phyloP scores from a whole-genome alignment of 306 rosid genomes.

The Glycine latifolia region DNA sequence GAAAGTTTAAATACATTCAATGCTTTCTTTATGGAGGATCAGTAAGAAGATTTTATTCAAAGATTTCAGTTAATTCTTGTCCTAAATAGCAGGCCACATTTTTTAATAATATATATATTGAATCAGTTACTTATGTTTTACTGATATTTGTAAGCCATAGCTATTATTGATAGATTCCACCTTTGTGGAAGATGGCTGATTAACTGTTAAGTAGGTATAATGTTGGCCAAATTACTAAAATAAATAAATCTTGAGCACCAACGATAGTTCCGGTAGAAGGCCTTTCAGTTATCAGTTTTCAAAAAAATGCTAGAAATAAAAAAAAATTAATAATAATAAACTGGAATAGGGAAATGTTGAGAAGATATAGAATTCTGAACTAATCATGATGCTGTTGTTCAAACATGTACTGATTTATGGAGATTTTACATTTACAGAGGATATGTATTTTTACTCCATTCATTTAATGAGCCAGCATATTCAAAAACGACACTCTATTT shows the following conservation, averaged over 20 bases:
- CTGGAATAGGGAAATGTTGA: background rate
- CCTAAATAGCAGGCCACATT: background rate
- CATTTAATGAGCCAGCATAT: slow-evolving; percentile 60
- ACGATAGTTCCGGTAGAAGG: background rate
- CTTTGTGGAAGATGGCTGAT: background rate
- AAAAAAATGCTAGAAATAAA: too few species aligned
- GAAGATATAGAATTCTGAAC: slow-evolving; percentile 13
- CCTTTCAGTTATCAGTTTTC: background rate
- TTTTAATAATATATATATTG: background rate
- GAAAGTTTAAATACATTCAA: background rate
- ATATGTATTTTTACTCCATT: background rate
- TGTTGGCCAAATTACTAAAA: background rate
- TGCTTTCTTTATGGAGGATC: background rate
- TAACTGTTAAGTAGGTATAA: background rate
- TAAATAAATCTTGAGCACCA: background rate
- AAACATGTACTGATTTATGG: slow-evolving; percentile 9
- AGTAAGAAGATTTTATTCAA: background rate
- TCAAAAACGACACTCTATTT: slow-evolving; percentile 79
- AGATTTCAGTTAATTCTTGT: background rate
- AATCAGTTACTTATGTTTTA: background rate
- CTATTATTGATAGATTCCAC: slow-evolving; percentile 13
- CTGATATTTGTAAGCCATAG: background rate
- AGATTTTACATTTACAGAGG: slow-evolving; percentile 35
- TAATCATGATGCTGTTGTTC: slow-evolving; percentile 27
- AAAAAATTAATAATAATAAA: background rate